Percentiles rank a stretch among this genome's conserved stretches.
These are phyloP conservation scores for Oryza brachyantha DNA, from an alignment of 176 grass and related monocot genomes.

Conservation along the genomic window DNA sequence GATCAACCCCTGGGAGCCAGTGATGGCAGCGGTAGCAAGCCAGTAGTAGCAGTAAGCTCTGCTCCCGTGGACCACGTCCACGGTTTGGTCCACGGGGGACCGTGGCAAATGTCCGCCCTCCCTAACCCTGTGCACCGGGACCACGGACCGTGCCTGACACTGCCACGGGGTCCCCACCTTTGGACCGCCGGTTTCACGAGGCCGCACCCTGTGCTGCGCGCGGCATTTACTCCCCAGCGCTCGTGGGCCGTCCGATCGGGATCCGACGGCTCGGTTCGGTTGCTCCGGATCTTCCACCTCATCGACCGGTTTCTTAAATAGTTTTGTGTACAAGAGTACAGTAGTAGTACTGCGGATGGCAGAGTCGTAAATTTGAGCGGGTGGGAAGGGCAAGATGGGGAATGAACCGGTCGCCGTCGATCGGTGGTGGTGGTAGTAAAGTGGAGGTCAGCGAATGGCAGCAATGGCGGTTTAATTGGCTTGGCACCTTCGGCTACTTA, in stretches of 20 bases:
- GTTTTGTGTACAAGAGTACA: too few species aligned
- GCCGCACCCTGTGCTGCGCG: constrained; percentile 11
- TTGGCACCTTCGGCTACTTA: constrained; percentile 12
- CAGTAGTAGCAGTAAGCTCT: too few species aligned
- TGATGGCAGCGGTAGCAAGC: neutral
- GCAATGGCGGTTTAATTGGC: constrained; percentile 45
- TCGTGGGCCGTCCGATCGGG: neutral
- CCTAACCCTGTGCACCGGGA: neutral
- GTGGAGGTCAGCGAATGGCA: constrained; percentile 24
- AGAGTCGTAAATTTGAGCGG: neutral
- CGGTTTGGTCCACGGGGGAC: constrained; percentile 32
- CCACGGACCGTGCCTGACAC: neutral
- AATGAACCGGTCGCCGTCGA: constrained; percentile 8
- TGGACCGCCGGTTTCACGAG: constrained; percentile 26
- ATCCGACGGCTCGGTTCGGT: neutral
- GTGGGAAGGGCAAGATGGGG: neutral
- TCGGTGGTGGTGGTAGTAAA: constrained; percentile 1
- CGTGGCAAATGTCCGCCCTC: neutral
- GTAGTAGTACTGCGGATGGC: neutral
- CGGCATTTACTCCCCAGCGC: neutral
- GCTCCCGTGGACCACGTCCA: constrained; percentile 31
- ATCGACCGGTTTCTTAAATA: constrained; percentile 32
- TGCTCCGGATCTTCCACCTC: neutral
- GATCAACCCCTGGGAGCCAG: constrained; percentile 42
- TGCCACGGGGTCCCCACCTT: constrained; percentile 20